Evolutionary conservation across 768 basidiomycete genomes (phyloP), one percentile per base, ranked within the genome.

Genomic region (Collybiopsis luxurians): DNA sequence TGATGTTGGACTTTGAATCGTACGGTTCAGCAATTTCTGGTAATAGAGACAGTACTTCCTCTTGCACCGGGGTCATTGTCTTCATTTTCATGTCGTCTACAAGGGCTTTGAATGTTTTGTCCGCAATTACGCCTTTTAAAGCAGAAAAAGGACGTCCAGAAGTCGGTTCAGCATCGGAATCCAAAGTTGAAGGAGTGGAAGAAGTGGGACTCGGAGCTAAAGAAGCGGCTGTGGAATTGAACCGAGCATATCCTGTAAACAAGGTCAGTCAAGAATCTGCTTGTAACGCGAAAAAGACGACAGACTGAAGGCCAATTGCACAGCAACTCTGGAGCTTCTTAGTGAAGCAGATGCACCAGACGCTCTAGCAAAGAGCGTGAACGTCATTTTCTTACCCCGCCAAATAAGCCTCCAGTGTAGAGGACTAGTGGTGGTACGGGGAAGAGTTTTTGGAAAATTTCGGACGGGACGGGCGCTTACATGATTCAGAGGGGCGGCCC

Each of bases 1-100:
- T 7, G 24, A 40, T 7, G 24, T 15, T 21, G 64, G 61, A 2
- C 60, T 58, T 46, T 0, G 75, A 60, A 52, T 76, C 65, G 65
- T 82, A 79, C 10, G 88, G 83, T 17, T 74, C 67, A 13, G 82
- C 79, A 24, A 97, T 74, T 4, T 78, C 74, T 11, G 95, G 93
- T 24, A 98, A 80, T 52, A 91, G 77, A 9, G 81, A 79, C 2
- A 93, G 74, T 6, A 98, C 92, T 52, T 85, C 79, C 9, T 83
- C 81, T 69, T 97, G 95, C 2, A 98, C 95, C 4, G 84, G 67
- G 1, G 89, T 86, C 92, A 96, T 92, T 47, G 76, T 74, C 6
- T 69, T 77, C 57, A 91, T 80, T 19, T 79, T 73, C 77, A 93
- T 89, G 21, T 69, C 71, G 38, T 71, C 64, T 2, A 79, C 85